A percentile compares a stretch with the other conserved stretches of the same genome.
These are phyloP conservation scores for Ormosia emarginata DNA, from an alignment of 306 rosid genomes.

Conservation along the genomic window DNA sequence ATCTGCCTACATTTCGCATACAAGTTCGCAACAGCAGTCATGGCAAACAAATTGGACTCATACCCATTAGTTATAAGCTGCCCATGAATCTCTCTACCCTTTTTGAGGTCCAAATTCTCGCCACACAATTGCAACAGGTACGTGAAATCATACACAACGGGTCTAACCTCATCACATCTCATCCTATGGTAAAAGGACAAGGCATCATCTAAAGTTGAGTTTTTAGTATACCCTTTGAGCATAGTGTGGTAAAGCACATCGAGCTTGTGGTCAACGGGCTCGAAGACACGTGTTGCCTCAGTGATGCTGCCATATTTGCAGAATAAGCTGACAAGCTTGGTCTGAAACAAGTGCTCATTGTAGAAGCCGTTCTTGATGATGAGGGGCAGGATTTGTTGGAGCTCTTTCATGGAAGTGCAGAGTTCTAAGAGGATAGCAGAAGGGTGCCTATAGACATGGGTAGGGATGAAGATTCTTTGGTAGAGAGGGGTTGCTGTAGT, in stretches of 20 bases:
- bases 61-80: constrained; percentile 57
- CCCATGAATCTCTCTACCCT: constrained; percentile 82
- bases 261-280: constrained; percentile 52
- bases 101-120: constrained; percentile 55
- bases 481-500: constrained; percentile 42
- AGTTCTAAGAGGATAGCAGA: constrained; percentile 76
- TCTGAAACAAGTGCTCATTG: constrained; percentile 66
- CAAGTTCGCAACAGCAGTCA: constrained; percentile 80
- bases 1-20: constrained; percentile 69
- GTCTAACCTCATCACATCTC: constrained; percentile 56
- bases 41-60: constrained; percentile 68
- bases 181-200: constrained; percentile 56
- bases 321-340: constrained; percentile 82
- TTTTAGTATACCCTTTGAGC: constrained; percentile 81
- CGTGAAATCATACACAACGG: constrained; percentile 82
- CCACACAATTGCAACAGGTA: constrained; percentile 78
- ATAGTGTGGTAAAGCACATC: constrained; percentile 85
- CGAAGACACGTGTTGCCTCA: constrained; percentile 75
- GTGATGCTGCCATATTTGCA: constrained; percentile 54
- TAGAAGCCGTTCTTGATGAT: constrained; percentile 73
- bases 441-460: constrained; percentile 81
- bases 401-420: constrained; percentile 65
- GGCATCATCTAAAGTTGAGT: constrained; percentile 44
- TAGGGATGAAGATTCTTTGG: constrained; percentile 64
- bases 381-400: constrained; percentile 71